These are phyloP conservation scores for Ophiostoma angusticollis DNA, from an alignment of 2,329 filamentous ascomycete genomes.

Conservation along the genomic window DNA sequence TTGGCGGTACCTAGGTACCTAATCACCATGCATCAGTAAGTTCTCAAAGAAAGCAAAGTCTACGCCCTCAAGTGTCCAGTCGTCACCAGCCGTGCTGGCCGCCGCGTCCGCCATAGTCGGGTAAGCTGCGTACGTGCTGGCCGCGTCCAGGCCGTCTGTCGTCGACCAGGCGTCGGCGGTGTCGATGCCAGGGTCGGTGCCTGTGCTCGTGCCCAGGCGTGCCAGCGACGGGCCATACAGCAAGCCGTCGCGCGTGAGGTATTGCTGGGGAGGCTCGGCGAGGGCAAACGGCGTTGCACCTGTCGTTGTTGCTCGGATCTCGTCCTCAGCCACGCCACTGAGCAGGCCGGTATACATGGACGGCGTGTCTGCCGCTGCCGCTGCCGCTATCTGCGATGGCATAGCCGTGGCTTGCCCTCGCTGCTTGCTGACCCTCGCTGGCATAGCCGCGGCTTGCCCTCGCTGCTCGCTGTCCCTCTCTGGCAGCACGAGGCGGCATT, in stretches of 20 bases:
- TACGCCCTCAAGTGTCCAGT: slow-evolving; percentile 23
- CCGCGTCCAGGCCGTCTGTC: neutral
- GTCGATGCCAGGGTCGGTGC: neutral
- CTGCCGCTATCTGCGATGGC: no score
- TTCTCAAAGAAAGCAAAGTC: slow-evolving; percentile 23
- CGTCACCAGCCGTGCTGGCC: slow-evolving; percentile 11
- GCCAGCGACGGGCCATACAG: no score
- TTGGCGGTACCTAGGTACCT: neutral
- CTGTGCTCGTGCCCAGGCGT: no score
- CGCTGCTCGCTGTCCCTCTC: neutral
- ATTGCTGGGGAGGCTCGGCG: no score
- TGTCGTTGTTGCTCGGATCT: no score
- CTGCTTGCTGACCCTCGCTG: neutral
- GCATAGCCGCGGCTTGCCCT: neutral
- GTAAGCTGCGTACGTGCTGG: neutral
- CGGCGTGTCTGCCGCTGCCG: no score
- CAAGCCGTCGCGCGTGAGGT: no score
- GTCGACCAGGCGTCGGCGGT: no score
- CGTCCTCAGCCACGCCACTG: no score
- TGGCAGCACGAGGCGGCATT: neutral
- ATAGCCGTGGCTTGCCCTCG: neutral
- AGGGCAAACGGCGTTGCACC: no score
- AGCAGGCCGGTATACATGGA: no score
- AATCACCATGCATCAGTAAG: slow-evolving; percentile 10
- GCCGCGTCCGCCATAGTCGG: neutral